Percentiles rank a stretch among this genome's conserved stretches.
These are phyloP conservation scores for Trebouxiophyceae sp. DNA, from an alignment of 163 green algal species.

Conservation along the genomic window DNA sequence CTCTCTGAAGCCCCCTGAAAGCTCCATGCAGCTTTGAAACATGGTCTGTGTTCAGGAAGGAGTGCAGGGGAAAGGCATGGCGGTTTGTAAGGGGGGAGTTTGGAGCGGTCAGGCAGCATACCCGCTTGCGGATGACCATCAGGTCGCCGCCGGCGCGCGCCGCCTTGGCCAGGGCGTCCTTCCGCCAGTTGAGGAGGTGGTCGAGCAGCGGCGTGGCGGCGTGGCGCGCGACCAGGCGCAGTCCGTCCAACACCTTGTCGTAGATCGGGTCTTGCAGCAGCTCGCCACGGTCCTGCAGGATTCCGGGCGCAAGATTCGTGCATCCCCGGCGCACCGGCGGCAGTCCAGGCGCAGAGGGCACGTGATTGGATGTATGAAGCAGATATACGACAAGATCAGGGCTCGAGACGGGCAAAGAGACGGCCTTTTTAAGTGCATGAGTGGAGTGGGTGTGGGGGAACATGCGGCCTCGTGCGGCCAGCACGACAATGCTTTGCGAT, in stretches of 20 bases:
- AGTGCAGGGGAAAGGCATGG: not conserved
- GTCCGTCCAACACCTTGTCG: constrained; percentile 16
- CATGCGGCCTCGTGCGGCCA: no score
- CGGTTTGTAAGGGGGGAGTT: not conserved
- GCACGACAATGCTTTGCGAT: no score
- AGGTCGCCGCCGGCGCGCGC: constrained; percentile 6
- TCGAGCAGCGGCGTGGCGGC: constrained; percentile 24
- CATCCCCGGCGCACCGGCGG: no score
- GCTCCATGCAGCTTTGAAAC: no score
- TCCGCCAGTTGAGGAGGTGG: constrained; percentile 33
- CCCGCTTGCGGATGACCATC: constrained; percentile 18
- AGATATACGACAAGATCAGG: no score
- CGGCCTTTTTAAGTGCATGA: no score
- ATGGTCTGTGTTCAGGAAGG: not conserved
- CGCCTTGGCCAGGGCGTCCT: constrained; percentile 15
- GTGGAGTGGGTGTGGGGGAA: no score
- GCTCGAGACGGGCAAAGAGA: no score
- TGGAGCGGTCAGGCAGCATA: not conserved
- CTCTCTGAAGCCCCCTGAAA: no score
- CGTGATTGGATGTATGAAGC: no score
- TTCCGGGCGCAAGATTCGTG: not conserved
- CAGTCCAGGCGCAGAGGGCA: no score
- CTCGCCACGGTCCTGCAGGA: constrained; percentile 14
- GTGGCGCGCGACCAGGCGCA: constrained; percentile 23
- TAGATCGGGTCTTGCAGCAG: constrained; percentile 8